Conservation (phyloP, 306 rosid species). For the Sicyos edulis region DNA sequence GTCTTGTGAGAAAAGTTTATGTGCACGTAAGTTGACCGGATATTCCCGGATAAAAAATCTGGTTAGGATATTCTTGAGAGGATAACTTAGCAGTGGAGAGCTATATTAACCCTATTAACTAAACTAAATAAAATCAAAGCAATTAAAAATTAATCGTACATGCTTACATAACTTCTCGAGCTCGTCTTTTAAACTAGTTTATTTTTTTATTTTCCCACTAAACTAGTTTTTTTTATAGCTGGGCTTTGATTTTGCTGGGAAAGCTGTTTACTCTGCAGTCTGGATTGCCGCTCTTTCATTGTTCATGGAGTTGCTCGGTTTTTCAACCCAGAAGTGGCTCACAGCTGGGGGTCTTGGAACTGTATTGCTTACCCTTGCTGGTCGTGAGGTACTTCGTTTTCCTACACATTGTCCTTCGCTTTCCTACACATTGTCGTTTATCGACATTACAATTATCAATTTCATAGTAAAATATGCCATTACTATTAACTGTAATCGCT, state of each 20-base stretch:
- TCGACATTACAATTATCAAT: background rate
- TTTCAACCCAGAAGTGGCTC: slow-evolving; percentile 94
- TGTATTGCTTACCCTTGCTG: slow-evolving; percentile 89
- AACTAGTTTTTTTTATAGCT: slow-evolving; percentile 32
- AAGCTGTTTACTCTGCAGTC: slow-evolving; percentile 79
- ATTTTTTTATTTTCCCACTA: slow-evolving; percentile 16
- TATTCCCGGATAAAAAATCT: no score
- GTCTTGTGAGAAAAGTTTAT: no score
- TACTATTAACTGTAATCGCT: background rate
- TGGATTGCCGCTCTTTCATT: slow-evolving; percentile 97
- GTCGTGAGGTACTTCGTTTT: slow-evolving; percentile 76
- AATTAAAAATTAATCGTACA: background rate
- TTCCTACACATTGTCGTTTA: slow-evolving; percentile 18
- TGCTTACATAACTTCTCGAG: background rate
- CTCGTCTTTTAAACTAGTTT: slow-evolving; percentile 14
- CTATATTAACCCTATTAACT: background rate
- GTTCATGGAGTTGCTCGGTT: slow-evolving; percentile 96
- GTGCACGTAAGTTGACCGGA: background rate
- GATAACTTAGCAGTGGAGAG: background rate
- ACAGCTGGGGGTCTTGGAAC: slow-evolving; percentile 99
- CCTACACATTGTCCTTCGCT: slow-evolving; percentile 17
- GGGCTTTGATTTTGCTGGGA: slow-evolving; percentile 95
- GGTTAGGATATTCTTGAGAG: no score
- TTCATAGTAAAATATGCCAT: no score
- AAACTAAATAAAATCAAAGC: background rate